Evolutionary conservation across 345 rosid genomes (phyloP).

Genomic region (Crucihimalaya himalaica): DNA sequence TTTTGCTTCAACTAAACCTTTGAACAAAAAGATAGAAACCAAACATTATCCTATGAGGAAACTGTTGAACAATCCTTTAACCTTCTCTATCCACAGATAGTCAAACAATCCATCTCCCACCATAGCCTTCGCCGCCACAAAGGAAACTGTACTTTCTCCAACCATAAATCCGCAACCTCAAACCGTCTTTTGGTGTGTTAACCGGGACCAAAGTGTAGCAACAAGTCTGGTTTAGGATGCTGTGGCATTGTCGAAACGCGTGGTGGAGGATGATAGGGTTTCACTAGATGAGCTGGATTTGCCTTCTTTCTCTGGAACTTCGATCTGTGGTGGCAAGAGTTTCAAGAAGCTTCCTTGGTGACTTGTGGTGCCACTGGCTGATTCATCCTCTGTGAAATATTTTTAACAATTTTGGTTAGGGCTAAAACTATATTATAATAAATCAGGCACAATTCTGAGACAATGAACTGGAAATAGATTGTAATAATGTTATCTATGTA

Average conservation of each 20-base stretch:
- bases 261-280: neutral
- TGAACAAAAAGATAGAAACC: constrained; percentile 15
- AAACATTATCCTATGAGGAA: constrained; percentile 23
- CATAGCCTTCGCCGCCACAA: neutral
- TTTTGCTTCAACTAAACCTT: constrained; percentile 19
- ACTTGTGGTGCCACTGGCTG: constrained; percentile 46
- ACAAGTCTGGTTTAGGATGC: constrained; percentile 14
- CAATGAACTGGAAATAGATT: neutral
- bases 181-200: neutral
- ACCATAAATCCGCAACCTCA: neutral
- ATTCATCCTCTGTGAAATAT: constrained; percentile 68
- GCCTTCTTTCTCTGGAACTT: constrained; percentile 57
- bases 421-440: neutral
- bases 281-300: constrained; percentile 45
- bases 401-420: constrained; percentile 14
- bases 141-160: constrained; percentile 10
- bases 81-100: constrained; percentile 31
- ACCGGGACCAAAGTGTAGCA: neutral
- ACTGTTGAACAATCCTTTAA: constrained; percentile 11
- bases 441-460: neutral
- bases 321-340: constrained; percentile 65
- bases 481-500: neutral
- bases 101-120: constrained; percentile 14
- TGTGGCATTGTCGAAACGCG: constrained; percentile 17
- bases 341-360: constrained; percentile 77